A percentile compares a stretch with the other conserved stretches of the same genome.
These are phyloP conservation scores for Lasiodiplodia citricola DNA, from an alignment of 2,329 filamentous ascomycete genomes.

Conservation along the genomic window DNA sequence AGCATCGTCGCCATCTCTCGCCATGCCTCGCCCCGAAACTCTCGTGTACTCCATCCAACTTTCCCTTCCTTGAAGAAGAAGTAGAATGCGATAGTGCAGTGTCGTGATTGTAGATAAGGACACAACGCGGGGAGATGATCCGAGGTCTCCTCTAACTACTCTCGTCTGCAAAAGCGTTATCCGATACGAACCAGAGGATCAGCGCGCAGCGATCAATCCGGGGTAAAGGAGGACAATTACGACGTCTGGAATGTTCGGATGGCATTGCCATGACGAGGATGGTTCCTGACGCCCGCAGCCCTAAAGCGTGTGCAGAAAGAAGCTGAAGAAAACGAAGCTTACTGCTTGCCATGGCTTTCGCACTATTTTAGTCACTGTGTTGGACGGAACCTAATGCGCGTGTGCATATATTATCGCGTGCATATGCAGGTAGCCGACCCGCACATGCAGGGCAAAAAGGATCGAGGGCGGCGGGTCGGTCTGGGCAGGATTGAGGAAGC, in stretches of 20 bases:
- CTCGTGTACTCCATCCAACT: background rate
- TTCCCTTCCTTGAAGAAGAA: background rate
- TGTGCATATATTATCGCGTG: background rate
- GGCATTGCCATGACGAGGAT: background rate
- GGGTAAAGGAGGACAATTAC: background rate
- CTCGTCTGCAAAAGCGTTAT: background rate
- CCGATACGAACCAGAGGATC: background rate
- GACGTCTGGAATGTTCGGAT: background rate
- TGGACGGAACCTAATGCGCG: too few relatives aligned
- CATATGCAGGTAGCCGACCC: background rate
- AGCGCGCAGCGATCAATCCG: conserved; percentile 4
- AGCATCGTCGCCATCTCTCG: background rate
- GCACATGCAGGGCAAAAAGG: background rate
- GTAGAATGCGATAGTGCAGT: background rate
- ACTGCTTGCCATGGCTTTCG: background rate
- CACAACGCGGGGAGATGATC: background rate
- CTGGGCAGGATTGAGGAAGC: background rate
- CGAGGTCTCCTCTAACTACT: background rate
- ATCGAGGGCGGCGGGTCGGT: background rate
- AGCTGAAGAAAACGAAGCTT: background rate
- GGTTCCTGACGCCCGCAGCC: background rate
- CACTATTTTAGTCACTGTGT: too few relatives aligned
- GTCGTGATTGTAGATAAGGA: background rate
- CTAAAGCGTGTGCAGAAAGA: background rate
- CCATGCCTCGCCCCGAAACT: background rate